A percentile compares a stretch with the other conserved stretches of the same genome.
phyloP scores from a whole-genome alignment of 2,329 filamentous ascomycete genomes.

The Aspergillus alliaceus region DNA sequence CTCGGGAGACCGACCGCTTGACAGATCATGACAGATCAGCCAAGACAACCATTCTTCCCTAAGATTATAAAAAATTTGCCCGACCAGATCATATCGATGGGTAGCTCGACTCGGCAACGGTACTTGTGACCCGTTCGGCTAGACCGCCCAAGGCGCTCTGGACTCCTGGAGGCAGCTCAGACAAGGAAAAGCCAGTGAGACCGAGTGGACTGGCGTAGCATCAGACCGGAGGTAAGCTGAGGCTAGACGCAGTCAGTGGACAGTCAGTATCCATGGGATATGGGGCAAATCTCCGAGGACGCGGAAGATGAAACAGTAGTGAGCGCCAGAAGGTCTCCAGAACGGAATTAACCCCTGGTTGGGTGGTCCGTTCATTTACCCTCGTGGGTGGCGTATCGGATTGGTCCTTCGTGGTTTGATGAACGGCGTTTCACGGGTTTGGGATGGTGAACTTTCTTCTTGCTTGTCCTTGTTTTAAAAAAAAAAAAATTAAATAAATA shows the following conservation, averaged over 20 bases:
- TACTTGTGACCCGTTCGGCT: not conserved
- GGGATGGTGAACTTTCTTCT: not conserved
- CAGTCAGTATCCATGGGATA: not conserved
- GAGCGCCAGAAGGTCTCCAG: conserved; percentile 7
- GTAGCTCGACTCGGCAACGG: not conserved
- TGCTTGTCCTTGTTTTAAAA: too few species aligned
- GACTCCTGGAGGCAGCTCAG: not conserved
- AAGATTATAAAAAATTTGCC: not conserved
- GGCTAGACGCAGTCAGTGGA: not conserved
- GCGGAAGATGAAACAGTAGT: conserved; percentile 21
- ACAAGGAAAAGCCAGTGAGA: not conserved
- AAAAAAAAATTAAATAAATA: too few species aligned
- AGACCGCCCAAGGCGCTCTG: not conserved
- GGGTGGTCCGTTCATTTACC: conserved; percentile 4
- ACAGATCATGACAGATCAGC: not conserved
- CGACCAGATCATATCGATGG: not conserved
- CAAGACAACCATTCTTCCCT: not conserved
- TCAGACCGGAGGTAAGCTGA: not conserved
- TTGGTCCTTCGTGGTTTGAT: not conserved
- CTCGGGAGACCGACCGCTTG: not conserved
- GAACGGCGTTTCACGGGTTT: not conserved
- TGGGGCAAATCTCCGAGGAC: conserved; percentile 11
- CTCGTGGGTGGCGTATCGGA: not conserved
- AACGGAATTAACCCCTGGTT: conserved; percentile 8
- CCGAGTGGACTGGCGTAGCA: not conserved